These are phyloP conservation scores for Trichoderma simmonsii DNA, from an alignment of 2,329 filamentous ascomycete genomes.

Conservation along the genomic window DNA sequence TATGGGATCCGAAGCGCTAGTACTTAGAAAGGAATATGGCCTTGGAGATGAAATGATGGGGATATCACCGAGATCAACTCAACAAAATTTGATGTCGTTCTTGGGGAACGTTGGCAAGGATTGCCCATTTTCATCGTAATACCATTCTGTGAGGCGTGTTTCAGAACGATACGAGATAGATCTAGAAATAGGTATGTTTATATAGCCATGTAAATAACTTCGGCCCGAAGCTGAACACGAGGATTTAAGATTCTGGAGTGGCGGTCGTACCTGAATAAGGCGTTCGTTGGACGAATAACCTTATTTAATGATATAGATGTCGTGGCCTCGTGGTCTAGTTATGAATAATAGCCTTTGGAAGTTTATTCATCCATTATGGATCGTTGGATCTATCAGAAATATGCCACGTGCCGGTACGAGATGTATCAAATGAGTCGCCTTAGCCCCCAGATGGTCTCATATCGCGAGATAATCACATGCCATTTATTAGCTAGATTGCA, in stretches of 20 bases:
- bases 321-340: not conserved
- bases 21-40: not conserved
- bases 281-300: not conserved
- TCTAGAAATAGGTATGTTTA: not conserved
- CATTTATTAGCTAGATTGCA: not conserved
- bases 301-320: not conserved
- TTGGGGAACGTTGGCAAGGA: too few species aligned
- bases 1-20: not conserved
- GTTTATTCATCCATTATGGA: too few species aligned
- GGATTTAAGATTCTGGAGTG: not conserved
- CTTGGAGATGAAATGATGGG: not conserved
- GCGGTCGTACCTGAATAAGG: not conserved
- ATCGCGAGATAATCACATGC: accelerated
- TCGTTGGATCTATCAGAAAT: too few species aligned
- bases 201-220: not conserved
- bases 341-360: not conserved
- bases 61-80: not conserved
- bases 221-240: not conserved
- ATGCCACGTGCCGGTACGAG: not conserved
- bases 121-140: not conserved
- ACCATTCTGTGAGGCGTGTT: not conserved
- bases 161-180: not conserved
- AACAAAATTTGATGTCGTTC: not conserved
- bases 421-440: not conserved
- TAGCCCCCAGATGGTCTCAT: accelerated